phyloP scores from a whole-genome alignment of 2,329 filamentous ascomycete species.

The Pochonia chlamydosporia region DNA sequence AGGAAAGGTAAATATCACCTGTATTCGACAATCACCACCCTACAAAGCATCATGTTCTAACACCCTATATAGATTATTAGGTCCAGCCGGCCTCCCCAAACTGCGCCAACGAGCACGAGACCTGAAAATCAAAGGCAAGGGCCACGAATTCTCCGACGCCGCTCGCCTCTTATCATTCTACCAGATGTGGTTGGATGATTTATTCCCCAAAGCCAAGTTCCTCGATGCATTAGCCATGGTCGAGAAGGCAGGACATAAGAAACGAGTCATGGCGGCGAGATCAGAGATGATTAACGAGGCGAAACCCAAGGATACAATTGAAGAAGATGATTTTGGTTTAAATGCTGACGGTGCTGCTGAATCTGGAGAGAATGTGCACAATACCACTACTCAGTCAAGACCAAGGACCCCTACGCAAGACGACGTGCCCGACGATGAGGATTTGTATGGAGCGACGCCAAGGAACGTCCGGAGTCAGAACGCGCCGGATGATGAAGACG shows the following conservation, averaged over 20 bases:
- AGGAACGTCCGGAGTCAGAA: conserved; percentile 14
- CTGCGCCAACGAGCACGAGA: conserved; percentile 65
- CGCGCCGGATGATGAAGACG: conserved; percentile 40
- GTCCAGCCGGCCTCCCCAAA: conserved; percentile 75
- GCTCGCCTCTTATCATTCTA: conserved; percentile 81
- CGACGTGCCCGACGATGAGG: conserved; percentile 34
- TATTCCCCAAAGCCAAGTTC: conserved; percentile 93
- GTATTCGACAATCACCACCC: not conserved
- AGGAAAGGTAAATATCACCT: conserved; percentile 50
- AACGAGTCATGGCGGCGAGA: conserved; percentile 66
- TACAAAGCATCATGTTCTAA: not conserved
- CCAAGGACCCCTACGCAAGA: conserved; percentile 20
- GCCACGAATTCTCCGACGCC: conserved; percentile 90
- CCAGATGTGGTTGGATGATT: conserved; percentile 92
- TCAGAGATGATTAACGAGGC: conserved; percentile 80
- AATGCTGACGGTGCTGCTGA: conserved; percentile 14
- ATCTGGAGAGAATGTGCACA: conserved; percentile 9
- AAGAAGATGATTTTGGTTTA: conserved; percentile 25
- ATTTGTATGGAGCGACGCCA: conserved; percentile 52
- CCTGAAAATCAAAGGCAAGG: conserved; percentile 84
- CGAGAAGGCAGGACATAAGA: conserved; percentile 87
- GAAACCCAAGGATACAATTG: conserved; percentile 42
- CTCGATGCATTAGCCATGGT: conserved; percentile 84
- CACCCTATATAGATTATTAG: conserved; percentile 60
- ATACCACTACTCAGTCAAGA: conserved; percentile 25